Evolutionary conservation across 495 filamentous ascomycete species (phyloP), one percentile per base, ranked within the genome.

Genomic region (Penicillium malachiteum): DNA sequence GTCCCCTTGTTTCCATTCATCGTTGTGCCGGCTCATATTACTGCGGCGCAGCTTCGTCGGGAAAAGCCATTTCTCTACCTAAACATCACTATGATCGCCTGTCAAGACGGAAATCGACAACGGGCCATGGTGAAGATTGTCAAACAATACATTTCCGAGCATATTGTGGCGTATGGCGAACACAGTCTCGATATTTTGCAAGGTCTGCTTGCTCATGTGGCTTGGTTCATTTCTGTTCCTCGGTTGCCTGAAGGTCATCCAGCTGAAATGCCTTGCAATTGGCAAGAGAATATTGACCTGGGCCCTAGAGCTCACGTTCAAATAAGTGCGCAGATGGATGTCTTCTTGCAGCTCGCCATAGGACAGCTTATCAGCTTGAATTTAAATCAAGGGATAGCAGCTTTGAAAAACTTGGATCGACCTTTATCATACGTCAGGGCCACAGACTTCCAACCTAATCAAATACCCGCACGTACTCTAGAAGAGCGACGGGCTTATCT

Each of bases 1-100:
- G 21, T 63, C 12, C 57, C 67, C 35, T 58, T 65, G n/a, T 75
- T 77, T 38, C 74, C 74, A 9, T 77, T 77, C 35, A 57, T 77
- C 7, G 41, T 62, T 9, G 67, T 74, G 3, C 60, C 70, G 5
- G 11, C 56, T 3, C 5, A 57, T 32, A 48, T 62, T n/a, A 71
- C 67, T 0, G 61, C 63, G 11, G 59, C 62, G 34, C 55, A 60
- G 3, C 51, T 77, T 8, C 62, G 61, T 5, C 64, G 57, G 41
- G 68, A 64, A 37, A 67, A 66, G 33, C 70, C 71, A 12, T 77
- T 77, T 43, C 56, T 75, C 9, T 66, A 70, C 11, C 52, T 73
- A 26, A 69, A 66, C 12, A 67, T 77, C 21, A 58, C 71, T 53
- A 71, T 76, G 26, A 65, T 78, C 11, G 59, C 71, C 0, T 70